Percentiles rank a stretch among this genome's conserved stretches.
Conservation (phyloP, 345 rosid species). For the Euclidium syriacum region DNA sequence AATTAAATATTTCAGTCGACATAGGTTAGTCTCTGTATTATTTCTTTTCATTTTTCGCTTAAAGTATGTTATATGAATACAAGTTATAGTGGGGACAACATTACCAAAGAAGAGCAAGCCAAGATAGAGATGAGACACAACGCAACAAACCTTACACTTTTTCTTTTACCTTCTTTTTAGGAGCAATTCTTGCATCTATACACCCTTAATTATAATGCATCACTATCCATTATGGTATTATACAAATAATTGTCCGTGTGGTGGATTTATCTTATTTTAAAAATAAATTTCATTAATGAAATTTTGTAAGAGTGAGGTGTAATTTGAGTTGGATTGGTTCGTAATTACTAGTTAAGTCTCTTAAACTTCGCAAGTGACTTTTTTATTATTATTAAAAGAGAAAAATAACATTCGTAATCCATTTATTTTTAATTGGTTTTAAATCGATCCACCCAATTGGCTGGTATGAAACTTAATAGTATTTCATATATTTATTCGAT, state of each 20-base stretch:
- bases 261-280: neutral
- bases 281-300: neutral
- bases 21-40: neutral
- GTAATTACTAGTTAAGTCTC: too few relatives aligned
- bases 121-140: constrained; percentile 39
- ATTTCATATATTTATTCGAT: too few relatives aligned
- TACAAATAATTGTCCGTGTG: constrained; percentile 4
- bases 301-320: too few relatives aligned
- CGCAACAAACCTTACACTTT: constrained; percentile 68
- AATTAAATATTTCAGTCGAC: constrained; percentile 8
- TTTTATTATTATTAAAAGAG: too few relatives aligned
- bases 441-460: too few relatives aligned
- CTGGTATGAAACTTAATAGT: too few relatives aligned
- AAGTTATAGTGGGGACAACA: constrained; percentile 57
- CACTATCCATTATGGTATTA: neutral
- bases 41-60: constrained; percentile 7
- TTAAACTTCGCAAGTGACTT: too few relatives aligned
- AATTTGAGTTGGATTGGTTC: too few relatives aligned
- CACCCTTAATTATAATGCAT: constrained; percentile 3
- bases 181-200: constrained; percentile 27
- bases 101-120: constrained; percentile 28
- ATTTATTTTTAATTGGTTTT: too few relatives aligned
- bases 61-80: constrained; percentile 16
- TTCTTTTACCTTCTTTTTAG: constrained; percentile 55
- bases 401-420: too few relatives aligned